A percentile compares a stretch with the other conserved stretches of the same genome.
These are phyloP conservation scores for Apiotrichum montevideense DNA, from an alignment of 1,284 basidiomycete genomes.

Conservation along the genomic window DNA sequence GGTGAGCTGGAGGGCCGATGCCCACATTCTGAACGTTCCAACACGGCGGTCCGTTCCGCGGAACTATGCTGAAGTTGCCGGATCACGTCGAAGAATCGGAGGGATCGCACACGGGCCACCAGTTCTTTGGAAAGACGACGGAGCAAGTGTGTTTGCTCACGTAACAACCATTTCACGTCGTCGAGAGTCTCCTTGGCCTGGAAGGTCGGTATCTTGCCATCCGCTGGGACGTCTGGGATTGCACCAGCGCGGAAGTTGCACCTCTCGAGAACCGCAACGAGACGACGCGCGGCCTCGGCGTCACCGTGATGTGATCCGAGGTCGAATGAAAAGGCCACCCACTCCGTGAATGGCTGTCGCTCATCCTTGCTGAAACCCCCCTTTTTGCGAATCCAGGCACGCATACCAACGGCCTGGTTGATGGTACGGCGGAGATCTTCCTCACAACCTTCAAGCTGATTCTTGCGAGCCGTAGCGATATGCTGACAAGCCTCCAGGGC, in stretches of 20 bases:
- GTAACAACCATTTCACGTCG: constrained; percentile 69
- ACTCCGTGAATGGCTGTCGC: constrained; percentile 36
- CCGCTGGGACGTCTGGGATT: constrained; percentile 40
- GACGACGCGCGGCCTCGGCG: constrained; percentile 49
- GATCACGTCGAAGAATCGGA: constrained; percentile 83
- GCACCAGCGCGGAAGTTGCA: constrained; percentile 24
- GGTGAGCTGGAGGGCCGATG: constrained; percentile 50
- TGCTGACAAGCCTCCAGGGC: constrained; percentile 87
- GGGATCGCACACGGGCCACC: constrained; percentile 75
- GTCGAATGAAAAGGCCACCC: constrained; percentile 34
- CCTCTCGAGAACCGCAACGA: constrained; percentile 48
- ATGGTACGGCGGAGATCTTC: constrained; percentile 64
- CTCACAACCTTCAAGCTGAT: constrained; percentile 73
- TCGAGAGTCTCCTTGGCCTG: constrained; percentile 26
- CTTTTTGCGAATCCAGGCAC: constrained; percentile 33
- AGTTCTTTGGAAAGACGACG: constrained; percentile 78
- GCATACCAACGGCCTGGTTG: constrained; percentile 56
- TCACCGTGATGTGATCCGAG: constrained; percentile 54
- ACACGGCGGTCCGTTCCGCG: constrained; percentile 45
- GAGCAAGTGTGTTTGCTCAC: constrained; percentile 79
- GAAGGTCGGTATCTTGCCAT: constrained; percentile 25
- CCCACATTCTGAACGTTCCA: constrained; percentile 27
- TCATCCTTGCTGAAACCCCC: constrained; percentile 22
- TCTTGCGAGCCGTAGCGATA: constrained; percentile 73
- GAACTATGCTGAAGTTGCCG: constrained; percentile 76